A percentile compares a stretch with the other conserved stretches of the same genome.
phyloP scores from a whole-genome alignment of 805 yeast species.

The Ogataea philodendri region DNA sequence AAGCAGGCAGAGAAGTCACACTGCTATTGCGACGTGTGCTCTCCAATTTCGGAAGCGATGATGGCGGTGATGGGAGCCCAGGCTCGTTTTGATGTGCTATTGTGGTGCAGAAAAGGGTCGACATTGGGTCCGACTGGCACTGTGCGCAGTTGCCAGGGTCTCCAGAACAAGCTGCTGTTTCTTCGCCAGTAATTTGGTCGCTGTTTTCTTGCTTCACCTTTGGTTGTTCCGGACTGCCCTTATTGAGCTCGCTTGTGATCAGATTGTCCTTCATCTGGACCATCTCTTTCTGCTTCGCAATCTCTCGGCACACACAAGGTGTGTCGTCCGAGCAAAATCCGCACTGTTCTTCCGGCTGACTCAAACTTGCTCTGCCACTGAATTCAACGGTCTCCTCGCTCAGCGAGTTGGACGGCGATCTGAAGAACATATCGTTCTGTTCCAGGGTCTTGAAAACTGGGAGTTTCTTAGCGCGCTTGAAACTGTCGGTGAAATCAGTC shows the following conservation, averaged over 20 bases:
- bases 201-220: slow-evolving; percentile 2
- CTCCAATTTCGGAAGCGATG: slow-evolving; percentile 18
- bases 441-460: slow-evolving; percentile 27
- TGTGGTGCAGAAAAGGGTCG: slow-evolving; percentile 83
- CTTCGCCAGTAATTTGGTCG: slow-evolving; percentile 12
- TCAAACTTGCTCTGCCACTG: slow-evolving; percentile 29
- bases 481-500: slow-evolving; percentile 55
- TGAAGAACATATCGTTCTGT: slow-evolving; percentile 27
- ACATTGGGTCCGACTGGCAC: slow-evolving; percentile 85
- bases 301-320: slow-evolving; percentile 89
- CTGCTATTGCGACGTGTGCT: slow-evolving; percentile 19
- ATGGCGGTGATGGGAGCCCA: slow-evolving; percentile 20
- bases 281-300: slow-evolving; percentile 46
- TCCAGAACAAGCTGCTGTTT: slow-evolving; percentile 63
- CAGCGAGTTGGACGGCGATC: slow-evolving; percentile 24
- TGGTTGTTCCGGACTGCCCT: slow-evolving; percentile 4
- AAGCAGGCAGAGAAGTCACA: slow-evolving; percentile 25
- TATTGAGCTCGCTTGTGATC: slow-evolving; percentile 22
- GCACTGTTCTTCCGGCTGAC: slow-evolving; percentile 59
- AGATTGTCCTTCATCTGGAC: slow-evolving; percentile 23
- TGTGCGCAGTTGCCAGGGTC: slow-evolving; percentile 84
- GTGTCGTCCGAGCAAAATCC: slow-evolving; percentile 93
- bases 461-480: slow-evolving; percentile 27
- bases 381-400: slow-evolving; percentile 17
- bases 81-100: slow-evolving; percentile 46